phyloP scores from a whole-genome alignment of 2,329 filamentous ascomycete species.

The Didymella lethalis region DNA sequence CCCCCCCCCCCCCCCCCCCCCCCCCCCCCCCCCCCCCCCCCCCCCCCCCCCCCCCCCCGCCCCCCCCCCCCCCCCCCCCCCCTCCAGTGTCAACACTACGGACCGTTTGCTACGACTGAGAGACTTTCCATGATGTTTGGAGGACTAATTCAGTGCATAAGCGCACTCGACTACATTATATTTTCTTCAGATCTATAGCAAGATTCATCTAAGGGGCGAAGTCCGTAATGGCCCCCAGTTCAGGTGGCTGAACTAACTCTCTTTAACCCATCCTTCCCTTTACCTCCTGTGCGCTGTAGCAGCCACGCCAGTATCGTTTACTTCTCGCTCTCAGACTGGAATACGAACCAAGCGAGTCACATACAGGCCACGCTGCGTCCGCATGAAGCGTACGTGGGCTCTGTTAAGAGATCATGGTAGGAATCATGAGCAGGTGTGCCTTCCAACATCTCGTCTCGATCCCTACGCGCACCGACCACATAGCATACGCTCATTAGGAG shows the following conservation, averaged over 20 bases:
- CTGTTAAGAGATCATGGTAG: neutral
- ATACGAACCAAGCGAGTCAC: neutral
- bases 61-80: too few relatives aligned
- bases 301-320: neutral
- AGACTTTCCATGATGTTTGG: conserved; percentile 1
- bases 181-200: neutral
- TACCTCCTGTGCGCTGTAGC: neutral
- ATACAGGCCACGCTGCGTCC: neutral
- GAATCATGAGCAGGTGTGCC: neutral
- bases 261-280: neutral
- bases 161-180: neutral
- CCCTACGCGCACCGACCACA: neutral
- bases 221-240: too few relatives aligned
- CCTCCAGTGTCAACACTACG: neutral
- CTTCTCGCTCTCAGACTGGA: neutral
- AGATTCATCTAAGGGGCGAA: neutral
- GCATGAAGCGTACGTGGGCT: neutral
- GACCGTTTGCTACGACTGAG: conserved; percentile 5
- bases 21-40: too few relatives aligned
- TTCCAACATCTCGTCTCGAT: neutral
- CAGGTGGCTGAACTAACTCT: neutral
- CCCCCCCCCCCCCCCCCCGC: too few relatives aligned
- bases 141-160: neutral
- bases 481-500: neutral
- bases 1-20: too few relatives aligned